phyloP scores from a whole-genome alignment of 495 filamentous ascomycete genomes.

The Lasiosphaeris hirsuta region DNA sequence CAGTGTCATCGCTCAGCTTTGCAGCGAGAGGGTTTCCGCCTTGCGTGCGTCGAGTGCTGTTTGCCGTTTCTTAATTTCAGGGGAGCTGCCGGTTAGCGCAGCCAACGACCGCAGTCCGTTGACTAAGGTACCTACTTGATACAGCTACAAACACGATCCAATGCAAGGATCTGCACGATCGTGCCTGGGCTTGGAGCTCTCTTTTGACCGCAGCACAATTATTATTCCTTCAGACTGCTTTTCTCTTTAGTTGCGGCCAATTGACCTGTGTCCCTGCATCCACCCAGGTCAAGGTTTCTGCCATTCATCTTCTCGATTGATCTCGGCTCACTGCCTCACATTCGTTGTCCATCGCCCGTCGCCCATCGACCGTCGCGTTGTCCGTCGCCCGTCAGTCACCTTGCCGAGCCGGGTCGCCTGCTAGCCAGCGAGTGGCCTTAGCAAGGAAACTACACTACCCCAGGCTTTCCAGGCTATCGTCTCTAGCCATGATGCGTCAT shows the following conservation, averaged over 20 bases:
- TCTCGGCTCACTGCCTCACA: no score
- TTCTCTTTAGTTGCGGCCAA: neutral
- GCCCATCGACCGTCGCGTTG: neutral
- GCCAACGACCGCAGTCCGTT: neutral
- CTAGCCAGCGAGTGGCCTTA: neutral
- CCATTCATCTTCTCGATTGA: no score
- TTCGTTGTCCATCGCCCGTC: neutral
- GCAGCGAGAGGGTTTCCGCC: no score
- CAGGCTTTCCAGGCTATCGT: neutral
- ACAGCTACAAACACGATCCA: neutral
- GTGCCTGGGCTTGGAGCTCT: conserved; percentile 17
- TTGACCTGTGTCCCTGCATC: neutral
- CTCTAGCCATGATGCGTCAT: conserved; percentile 22
- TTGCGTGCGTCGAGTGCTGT: no score
- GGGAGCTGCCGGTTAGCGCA: no score
- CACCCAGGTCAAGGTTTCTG: neutral
- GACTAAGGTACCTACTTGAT: no score
- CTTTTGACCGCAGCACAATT: conserved; percentile 26
- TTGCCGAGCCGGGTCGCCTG: neutral
- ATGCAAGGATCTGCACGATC: conserved; percentile 29
- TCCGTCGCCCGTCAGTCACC: neutral
- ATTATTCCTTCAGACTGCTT: neutral
- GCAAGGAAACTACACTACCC: neutral
- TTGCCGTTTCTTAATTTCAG: no score
- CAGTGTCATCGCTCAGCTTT: no score